phyloP scores from a whole-genome alignment of 1,284 basidiomycete species.

The Pseudozyma sp. region DNA sequence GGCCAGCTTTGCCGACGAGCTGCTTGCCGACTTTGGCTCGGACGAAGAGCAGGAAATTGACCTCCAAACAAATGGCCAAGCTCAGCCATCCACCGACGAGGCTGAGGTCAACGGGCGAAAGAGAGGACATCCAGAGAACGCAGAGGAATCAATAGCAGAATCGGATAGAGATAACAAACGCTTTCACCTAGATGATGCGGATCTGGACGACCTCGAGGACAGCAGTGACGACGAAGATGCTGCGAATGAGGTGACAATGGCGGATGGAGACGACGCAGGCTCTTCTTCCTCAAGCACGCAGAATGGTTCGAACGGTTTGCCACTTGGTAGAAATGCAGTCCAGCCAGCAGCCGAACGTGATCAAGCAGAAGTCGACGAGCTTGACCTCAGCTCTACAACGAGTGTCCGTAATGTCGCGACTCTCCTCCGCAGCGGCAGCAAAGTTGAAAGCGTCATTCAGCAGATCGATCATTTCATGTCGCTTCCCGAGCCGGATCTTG shows the following conservation, averaged over 20 bases:
- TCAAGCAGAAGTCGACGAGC: conserved; percentile 88
- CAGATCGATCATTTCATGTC: conserved; percentile 83
- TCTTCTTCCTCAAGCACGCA: conserved; percentile 17
- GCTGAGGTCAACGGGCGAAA: conserved; percentile 71
- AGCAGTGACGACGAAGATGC: conserved; percentile 38
- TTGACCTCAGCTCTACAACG: conserved; percentile 86
- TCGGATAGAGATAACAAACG: conserved; percentile 30
- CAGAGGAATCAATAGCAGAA: conserved; percentile 69
- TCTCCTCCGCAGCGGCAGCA: conserved; percentile 81
- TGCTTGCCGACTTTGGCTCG: conserved; percentile 80
- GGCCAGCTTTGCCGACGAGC: conserved; percentile 80
- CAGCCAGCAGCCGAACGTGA: conserved; percentile 93
- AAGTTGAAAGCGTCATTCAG: conserved; percentile 84
- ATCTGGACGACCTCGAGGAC: conserved; percentile 59
- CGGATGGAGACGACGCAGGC: conserved; percentile 13
- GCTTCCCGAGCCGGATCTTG: conserved; percentile 80
- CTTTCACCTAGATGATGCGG: conserved; percentile 50
- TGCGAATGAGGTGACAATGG: conserved; percentile 11
- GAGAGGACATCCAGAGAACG: conserved; percentile 68
- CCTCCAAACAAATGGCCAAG: conserved; percentile 58
- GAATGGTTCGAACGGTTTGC: conserved; percentile 6
- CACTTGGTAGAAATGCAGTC: conserved; percentile 84
- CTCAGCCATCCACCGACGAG: conserved; percentile 45
- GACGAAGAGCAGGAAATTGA: conserved; percentile 71
- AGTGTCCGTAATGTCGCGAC: conserved; percentile 89